A percentile compares a stretch with the other conserved stretches of the same genome.
These are phyloP conservation scores for Martiniozyma abietophila DNA, from an alignment of 805 yeast species.

Conservation along the genomic window DNA sequence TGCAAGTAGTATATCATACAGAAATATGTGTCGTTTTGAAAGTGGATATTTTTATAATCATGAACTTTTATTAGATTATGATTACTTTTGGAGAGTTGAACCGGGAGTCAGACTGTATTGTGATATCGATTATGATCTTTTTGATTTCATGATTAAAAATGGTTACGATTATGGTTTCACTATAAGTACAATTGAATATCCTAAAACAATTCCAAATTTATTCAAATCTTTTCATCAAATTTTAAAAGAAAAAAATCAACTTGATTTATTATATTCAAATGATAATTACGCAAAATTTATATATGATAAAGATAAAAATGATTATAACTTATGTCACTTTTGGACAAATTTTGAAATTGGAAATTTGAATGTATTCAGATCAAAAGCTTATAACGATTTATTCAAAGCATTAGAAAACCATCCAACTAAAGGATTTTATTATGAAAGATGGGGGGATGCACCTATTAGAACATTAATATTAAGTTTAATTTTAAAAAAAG, in stretches of 20 bases:
- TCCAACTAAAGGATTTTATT: conserved; percentile 67
- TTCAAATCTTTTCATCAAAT: conserved; percentile 30
- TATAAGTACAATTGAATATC: conserved; percentile 62
- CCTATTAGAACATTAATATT: conserved; percentile 65
- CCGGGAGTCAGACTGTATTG: conserved; percentile 71
- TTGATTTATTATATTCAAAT: conserved; percentile 30
- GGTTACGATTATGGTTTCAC: conserved; percentile 66
- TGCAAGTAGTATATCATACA: conserved; percentile 51
- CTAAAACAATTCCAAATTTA: conserved; percentile 51
- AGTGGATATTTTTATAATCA: conserved; percentile 79
- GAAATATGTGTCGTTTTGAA: conserved; percentile 88
- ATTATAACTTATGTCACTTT: conserved; percentile 74
- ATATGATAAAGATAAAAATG: conserved; percentile 45
- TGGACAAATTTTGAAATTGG: conserved; percentile 88
- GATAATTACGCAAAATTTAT: conserved; percentile 48
- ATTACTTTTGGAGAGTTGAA: conserved; percentile 90
- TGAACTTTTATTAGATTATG: conserved; percentile 56
- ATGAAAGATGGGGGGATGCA: conserved; percentile 91
- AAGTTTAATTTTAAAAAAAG: conserved; percentile 62
- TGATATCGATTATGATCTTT: conserved; percentile 67
- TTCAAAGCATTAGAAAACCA: conserved; percentile 61
- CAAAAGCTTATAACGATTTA: conserved; percentile 52
- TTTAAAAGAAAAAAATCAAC: conserved; percentile 28
- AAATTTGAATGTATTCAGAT: conserved; percentile 59
- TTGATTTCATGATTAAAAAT: conserved; percentile 63